Evolutionary conservation across 1,139 yeast genomes (phyloP).

Genomic region (Scheffersomyces titani): DNA sequence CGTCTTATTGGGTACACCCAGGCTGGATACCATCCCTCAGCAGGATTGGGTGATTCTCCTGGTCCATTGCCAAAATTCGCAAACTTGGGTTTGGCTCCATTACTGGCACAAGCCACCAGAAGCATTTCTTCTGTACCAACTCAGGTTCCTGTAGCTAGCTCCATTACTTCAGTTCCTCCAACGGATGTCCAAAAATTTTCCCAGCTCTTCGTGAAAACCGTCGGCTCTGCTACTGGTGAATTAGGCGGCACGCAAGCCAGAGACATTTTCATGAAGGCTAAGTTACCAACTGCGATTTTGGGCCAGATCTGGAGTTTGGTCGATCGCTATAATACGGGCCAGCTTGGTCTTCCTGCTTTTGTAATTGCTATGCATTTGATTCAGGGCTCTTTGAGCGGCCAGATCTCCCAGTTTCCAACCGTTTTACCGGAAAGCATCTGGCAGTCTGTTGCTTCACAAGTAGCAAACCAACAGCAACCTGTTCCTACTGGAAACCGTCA

Average conservation of each 20-base stretch:
- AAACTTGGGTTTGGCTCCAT: conserved; percentile 26
- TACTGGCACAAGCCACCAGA: conserved; percentile 23
- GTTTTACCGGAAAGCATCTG: conserved; percentile 67
- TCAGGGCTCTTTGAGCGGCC: conserved; percentile 74
- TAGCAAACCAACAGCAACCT: conserved; percentile 11
- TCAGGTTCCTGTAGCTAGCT: background rate
- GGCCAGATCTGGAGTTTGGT: conserved; percentile 90
- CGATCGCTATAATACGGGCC: conserved; percentile 74
- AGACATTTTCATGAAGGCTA: conserved; percentile 85
- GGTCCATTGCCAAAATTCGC: conserved; percentile 62
- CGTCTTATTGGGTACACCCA: conserved; percentile 90
- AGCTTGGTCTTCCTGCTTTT: conserved; percentile 71
- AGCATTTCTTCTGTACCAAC: conserved; percentile 41
- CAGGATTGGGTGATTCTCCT: conserved; percentile 51
- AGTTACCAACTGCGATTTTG: conserved; percentile 69
- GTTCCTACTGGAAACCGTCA: conserved; percentile 28
- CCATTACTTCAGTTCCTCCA: conserved; percentile 51
- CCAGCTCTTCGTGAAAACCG: conserved; percentile 72
- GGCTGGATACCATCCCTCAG: conserved; percentile 59
- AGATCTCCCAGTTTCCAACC: conserved; percentile 67
- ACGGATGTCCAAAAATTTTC: conserved; percentile 72
- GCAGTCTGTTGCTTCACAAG: conserved; percentile 45
- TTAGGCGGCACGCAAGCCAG: conserved; percentile 79
- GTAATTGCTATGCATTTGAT: conserved; percentile 94
- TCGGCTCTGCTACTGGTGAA: conserved; percentile 49